Conservation (phyloP, 2,329 filamentous ascomycete species). For the Apiospora pterosperma region DNA sequence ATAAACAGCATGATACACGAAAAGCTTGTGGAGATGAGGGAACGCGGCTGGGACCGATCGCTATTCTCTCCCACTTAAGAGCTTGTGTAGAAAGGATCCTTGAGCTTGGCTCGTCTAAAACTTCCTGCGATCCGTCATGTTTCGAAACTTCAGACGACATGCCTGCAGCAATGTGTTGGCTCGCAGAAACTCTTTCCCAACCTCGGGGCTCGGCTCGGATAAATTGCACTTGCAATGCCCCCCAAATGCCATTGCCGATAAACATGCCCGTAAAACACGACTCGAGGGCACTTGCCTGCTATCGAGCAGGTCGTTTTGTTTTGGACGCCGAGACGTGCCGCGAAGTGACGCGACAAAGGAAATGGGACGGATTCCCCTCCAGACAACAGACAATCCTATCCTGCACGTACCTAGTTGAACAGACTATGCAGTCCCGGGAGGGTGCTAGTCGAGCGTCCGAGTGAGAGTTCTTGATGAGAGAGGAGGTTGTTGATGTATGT, state of each 20-base stretch:
- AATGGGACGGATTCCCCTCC: not conserved
- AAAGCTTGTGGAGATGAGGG: slow-evolving; percentile 5
- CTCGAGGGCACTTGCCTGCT: not conserved
- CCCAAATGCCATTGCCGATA: not conserved
- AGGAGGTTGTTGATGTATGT: not conserved
- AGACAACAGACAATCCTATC: not conserved
- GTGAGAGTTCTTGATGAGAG: not conserved
- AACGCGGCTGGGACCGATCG: slow-evolving; percentile 5
- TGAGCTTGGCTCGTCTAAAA: slow-evolving; percentile 8
- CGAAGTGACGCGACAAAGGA: not conserved
- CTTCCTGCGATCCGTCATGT: not conserved
- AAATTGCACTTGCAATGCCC: not conserved
- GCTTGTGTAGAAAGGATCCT: not conserved
- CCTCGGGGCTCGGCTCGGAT: not conserved
- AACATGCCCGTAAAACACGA: slow-evolving; percentile 1
- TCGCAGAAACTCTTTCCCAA: not conserved
- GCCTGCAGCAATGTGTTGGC: not conserved
- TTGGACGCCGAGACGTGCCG: not conserved
- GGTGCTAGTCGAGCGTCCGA: not conserved
- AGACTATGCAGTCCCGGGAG: not conserved
- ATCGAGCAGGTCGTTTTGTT: not conserved
- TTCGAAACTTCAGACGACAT: slow-evolving; percentile 2
- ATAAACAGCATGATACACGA: slow-evolving; percentile 14
- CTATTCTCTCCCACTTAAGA: slow-evolving; percentile 6
- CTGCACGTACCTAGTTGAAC: not conserved